Base-by-base conservation (phyloP, 176 grass and related monocot species). In the Phragmites australis region DNA sequence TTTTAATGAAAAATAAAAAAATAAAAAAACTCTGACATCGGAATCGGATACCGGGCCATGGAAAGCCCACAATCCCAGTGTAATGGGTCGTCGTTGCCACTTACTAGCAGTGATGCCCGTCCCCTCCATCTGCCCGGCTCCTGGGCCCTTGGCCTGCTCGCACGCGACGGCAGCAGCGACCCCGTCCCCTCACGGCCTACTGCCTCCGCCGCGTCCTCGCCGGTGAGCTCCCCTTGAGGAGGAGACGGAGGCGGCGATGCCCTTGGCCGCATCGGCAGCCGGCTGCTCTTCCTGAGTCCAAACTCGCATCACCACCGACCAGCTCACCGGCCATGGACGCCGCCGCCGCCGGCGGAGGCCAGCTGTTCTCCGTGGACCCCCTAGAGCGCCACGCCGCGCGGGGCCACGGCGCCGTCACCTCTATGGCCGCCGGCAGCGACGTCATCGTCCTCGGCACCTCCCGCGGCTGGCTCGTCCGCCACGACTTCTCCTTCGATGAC, bases 371-470 rank as follows among this genome's bases (percentile, higher is more conserved):
- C 42, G 92, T 98, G 4, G 92, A 94, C 65, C 95, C 90, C 6
- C 88, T 98, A 4, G 92, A 98, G 86, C 83, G 95, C 17, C 77
- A 94, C 69, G 95, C 92, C 19, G 63, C 95, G 62, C 84, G 83
- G 88, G 95, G 92, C 59, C 95, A 94, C 22, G 95, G 95, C 26
- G 70, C 77, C 12, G 85, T 98, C 65, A 98, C 95, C 1, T 91
- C 92, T 42, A 93, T 98, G 95, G 92, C 95, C 0, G 88, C 92
- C 64, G 95, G 95, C 21, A 98, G 93, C 69, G 95, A 98, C 43
- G 95, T 98, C 77, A 93, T 94, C 77, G 82, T 98, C 37, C 86
- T 98, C 31, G 95, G 95, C 69, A 98, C 95, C 69, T 92, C 89
- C 83, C 88, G 89, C 14, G 95, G 92, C 48, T 98, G 95, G 90